phyloP scores from a whole-genome alignment of 2,329 filamentous ascomycete genomes.

The Helminthosporium solani region DNA sequence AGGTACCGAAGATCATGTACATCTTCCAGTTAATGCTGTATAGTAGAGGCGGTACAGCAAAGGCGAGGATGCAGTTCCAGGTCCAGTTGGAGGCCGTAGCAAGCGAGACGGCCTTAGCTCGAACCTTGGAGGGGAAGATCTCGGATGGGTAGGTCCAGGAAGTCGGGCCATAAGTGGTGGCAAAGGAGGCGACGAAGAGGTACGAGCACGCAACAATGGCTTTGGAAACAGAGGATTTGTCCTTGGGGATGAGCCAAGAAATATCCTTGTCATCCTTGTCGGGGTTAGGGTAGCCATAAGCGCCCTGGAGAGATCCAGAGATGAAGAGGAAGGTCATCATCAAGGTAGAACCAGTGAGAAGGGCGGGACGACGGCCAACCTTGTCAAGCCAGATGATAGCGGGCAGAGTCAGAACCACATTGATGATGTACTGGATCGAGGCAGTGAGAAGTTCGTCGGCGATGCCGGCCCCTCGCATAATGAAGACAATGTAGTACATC shows the following conservation, averaged over 20 bases:
- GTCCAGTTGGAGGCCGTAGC: slow-evolving; percentile 38
- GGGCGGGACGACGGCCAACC: slow-evolving; percentile 58
- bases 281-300: slow-evolving; percentile 51
- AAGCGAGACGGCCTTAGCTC: slow-evolving; percentile 45
- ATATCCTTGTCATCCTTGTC: slow-evolving; percentile 45
- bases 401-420: slow-evolving; percentile 60
- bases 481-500: slow-evolving; percentile 61
- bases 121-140: slow-evolving; percentile 43
- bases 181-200: slow-evolving; percentile 48
- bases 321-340: slow-evolving; percentile 64
- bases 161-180: slow-evolving; percentile 44
- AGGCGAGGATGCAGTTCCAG: slow-evolving; percentile 45
- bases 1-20: slow-evolving; percentile 45
- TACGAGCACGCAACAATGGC: slow-evolving; percentile 52
- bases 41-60: slow-evolving; percentile 44
- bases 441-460: slow-evolving; percentile 59
- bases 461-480: slow-evolving; percentile 60
- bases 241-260: slow-evolving; percentile 58
- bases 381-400: slow-evolving; percentile 62
- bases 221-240: slow-evolving; percentile 55
- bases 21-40: slow-evolving; percentile 46
- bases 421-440: slow-evolving; percentile 65
- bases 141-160: slow-evolving; percentile 43
- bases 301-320: slow-evolving; percentile 60
- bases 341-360: slow-evolving; percentile 57